Conservation (phyloP, 108 stramenopile genomes). For the Cylindrotheca closterium region DNA sequence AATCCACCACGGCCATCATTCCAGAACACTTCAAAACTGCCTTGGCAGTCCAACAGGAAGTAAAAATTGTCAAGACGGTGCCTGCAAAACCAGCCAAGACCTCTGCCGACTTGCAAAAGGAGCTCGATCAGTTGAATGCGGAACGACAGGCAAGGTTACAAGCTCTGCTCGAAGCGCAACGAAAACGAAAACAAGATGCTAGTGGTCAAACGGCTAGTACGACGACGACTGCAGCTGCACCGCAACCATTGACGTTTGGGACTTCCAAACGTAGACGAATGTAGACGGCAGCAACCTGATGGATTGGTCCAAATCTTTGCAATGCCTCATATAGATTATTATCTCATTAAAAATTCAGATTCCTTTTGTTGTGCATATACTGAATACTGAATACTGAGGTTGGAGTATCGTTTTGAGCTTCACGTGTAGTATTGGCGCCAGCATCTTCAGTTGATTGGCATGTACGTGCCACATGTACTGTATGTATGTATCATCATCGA, state of each 20-base stretch:
- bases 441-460: too few relatives aligned
- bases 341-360: too few relatives aligned
- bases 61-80: conserved; percentile 30
- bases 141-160: conserved; percentile 28
- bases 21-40: conserved; percentile 57
- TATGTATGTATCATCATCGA: too few relatives aligned
- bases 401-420: too few relatives aligned
- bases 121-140: conserved; percentile 44
- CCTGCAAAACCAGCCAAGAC: conserved; percentile 8
- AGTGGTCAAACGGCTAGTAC: background rate
- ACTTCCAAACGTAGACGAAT: background rate
- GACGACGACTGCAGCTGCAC: conserved; percentile 7
- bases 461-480: too few relatives aligned
- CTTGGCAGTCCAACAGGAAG: conserved; percentile 23
- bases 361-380: too few relatives aligned
- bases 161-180: conserved; percentile 21
- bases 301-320: too few relatives aligned
- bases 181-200: background rate
- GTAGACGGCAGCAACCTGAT: too few relatives aligned
- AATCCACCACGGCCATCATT: conserved; percentile 34
- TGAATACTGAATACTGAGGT: too few relatives aligned
- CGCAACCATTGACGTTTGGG: conserved; percentile 5
- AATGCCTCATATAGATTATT: too few relatives aligned
- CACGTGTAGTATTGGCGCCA: too few relatives aligned
- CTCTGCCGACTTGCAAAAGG: conserved; percentile 33